Conservation (phyloP, 2,329 filamentous ascomycete genomes). For the Cladorrhinum sp. region DNA sequence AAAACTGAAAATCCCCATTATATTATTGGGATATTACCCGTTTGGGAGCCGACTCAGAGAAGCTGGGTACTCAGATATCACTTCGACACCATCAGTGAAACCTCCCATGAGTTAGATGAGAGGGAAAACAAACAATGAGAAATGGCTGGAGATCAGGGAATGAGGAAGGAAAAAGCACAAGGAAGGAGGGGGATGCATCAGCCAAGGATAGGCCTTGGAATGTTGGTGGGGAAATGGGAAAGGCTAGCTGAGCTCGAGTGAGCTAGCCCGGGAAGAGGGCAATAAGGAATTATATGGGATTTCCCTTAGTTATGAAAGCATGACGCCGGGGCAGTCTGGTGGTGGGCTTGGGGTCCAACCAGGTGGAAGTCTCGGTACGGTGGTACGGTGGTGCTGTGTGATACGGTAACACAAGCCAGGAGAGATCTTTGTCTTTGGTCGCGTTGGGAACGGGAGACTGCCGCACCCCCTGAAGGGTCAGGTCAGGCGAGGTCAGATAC, state of each 20-base stretch:
- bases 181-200: background rate
- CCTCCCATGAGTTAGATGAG: background rate
- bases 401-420: background rate
- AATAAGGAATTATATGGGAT: constrained; percentile 1
- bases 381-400: background rate
- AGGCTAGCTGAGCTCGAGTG: background rate
- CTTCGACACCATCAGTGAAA: too few species aligned
- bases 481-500: too few species aligned
- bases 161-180: background rate
- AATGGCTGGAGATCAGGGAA: background rate
- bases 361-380: background rate
- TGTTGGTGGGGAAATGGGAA: background rate
- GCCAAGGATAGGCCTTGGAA: constrained; percentile 3
- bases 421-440: background rate
- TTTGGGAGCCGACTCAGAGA: constrained; percentile 11
- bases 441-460: background rate
- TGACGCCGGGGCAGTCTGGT: background rate
- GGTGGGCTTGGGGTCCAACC: background rate
- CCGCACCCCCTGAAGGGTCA: background rate
- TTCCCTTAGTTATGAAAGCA: background rate
- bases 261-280: constrained; percentile 1
- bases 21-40: constrained; percentile 14
- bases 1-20: constrained; percentile 35
- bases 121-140: background rate
- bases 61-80: background rate